These are phyloP conservation scores for Agapanthus africanus DNA, from an alignment of 106 monocot species.

Conservation along the genomic window DNA sequence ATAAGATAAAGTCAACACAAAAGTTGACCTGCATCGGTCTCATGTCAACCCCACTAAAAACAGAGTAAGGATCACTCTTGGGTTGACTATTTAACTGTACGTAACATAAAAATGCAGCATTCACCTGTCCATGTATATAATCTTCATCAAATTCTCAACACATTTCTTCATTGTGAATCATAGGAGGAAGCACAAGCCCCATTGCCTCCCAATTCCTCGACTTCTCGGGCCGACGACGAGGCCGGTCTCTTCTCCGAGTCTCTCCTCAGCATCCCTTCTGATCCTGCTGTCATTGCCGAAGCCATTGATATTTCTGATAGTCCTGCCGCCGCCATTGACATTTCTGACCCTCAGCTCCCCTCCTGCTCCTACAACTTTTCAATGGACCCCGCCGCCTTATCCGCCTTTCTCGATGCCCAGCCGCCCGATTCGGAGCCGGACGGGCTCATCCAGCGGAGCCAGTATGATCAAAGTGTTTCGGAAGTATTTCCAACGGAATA, in stretches of 20 bases:
- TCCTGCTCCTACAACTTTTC: conserved; percentile 12
- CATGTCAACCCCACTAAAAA: conserved; percentile 9
- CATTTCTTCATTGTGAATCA: neutral
- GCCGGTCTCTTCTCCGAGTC: neutral
- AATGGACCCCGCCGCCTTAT: conserved; percentile 26
- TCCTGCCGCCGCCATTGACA: too few species aligned
- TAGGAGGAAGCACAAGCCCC: conserved; percentile 7
- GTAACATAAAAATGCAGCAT: neutral
- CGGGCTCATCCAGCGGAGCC: neutral
- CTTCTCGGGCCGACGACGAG: neutral
- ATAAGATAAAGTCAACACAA: conserved; percentile 6
- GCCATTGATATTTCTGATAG: neutral
- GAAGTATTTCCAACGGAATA: neutral
- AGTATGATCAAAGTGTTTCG: neutral
- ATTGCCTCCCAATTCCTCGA: conserved; percentile 5
- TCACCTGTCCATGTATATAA: neutral
- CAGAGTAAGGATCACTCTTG: conserved; percentile 4
- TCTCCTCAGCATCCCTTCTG: neutral
- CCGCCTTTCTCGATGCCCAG: conserved; percentile 18
- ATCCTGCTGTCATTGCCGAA: neutral
- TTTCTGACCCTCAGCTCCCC: too few species aligned
- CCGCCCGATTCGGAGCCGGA: neutral
- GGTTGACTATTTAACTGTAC: neutral
- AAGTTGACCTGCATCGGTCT: neutral
- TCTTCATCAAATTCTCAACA: neutral